phyloP scores from a whole-genome alignment of 768 basidiomycete species.

The Boletus eberwhitei region DNA sequence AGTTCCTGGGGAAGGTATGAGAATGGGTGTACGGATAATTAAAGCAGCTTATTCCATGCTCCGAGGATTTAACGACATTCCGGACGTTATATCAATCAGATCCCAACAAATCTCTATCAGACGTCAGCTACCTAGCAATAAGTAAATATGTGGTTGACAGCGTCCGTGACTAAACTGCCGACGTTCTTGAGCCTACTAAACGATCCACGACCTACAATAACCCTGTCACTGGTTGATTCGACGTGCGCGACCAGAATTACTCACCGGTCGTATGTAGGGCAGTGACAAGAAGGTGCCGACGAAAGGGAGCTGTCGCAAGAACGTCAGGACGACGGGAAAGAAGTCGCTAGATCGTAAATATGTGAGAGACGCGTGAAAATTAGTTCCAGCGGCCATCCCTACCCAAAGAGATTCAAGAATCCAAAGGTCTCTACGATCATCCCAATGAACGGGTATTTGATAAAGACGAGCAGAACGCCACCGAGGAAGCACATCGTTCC shows the following conservation, averaged over 20 bases:
- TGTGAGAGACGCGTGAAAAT: background rate
- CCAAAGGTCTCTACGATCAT: slow-evolving; percentile 94
- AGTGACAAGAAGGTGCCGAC: slow-evolving; percentile 83
- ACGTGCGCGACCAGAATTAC: slow-evolving; percentile 12
- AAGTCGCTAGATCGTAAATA: slow-evolving; percentile 69
- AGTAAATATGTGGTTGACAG: background rate
- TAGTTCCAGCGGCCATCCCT: background rate
- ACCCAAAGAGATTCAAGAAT: slow-evolving; percentile 98
- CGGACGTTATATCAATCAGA: slow-evolving; percentile 11
- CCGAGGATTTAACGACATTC: background rate
- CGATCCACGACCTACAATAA: slow-evolving; percentile 66
- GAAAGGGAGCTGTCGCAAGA: slow-evolving; percentile 90
- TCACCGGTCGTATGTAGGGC: slow-evolving; percentile 83
- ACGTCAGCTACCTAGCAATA: slow-evolving; percentile 7
- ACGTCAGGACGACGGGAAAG: slow-evolving; percentile 98
- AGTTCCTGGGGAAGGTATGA: slow-evolving; percentile 14
- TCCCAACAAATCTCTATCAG: slow-evolving; percentile 9
- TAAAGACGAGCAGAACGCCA: slow-evolving; percentile 88
- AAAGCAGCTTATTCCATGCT: background rate
- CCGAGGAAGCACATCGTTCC: slow-evolving; percentile 87
- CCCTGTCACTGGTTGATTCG: slow-evolving; percentile 3
- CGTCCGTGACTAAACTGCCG: slow-evolving; percentile 50
- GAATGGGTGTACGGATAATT: background rate
- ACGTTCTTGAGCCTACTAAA: slow-evolving; percentile 74
- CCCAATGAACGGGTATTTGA: slow-evolving; percentile 94